phyloP scores from a whole-genome alignment of 176 grass and related monocot genomes.

The Eleusine indica region DNA sequence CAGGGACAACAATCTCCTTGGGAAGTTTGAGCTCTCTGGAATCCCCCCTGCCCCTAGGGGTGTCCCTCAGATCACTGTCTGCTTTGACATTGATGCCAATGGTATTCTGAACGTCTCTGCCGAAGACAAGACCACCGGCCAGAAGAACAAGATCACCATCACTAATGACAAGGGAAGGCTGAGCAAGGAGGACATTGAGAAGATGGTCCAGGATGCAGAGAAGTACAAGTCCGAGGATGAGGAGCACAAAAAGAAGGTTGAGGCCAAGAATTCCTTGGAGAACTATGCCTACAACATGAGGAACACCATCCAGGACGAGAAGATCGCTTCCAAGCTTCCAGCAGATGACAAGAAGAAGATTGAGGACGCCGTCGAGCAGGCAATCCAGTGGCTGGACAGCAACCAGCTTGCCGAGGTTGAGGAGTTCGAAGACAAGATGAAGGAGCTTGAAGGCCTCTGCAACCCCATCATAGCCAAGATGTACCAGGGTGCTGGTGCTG shows the following conservation, averaged over 20 bases:
- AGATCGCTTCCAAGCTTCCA: constrained; percentile 42
- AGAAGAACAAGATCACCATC: constrained; percentile 13
- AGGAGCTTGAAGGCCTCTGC: background rate
- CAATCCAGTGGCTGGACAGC: background rate
- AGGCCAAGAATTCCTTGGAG: constrained; percentile 54
- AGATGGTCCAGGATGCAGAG: constrained; percentile 59
- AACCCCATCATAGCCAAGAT: constrained; percentile 26
- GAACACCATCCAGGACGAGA: constrained; percentile 64
- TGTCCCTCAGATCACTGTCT: constrained; percentile 61
- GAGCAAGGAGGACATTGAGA: constrained; percentile 65
- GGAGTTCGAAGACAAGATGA: background rate
- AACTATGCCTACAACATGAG: constrained; percentile 69
- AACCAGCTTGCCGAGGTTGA: background rate
- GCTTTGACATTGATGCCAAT: constrained; percentile 63
- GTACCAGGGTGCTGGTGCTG: constrained; percentile 56
- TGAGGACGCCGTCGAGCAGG: background rate
- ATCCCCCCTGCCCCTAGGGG: constrained; percentile 61
- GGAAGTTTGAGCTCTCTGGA: constrained; percentile 62
- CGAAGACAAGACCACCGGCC: constrained; percentile 59
- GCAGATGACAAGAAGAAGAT: background rate
- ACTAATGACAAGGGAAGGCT: constrained; percentile 23
- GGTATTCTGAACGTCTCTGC: constrained; percentile 58
- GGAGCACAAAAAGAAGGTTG: constrained; percentile 63
- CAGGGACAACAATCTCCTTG: constrained; percentile 64
- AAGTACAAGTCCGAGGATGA: constrained; percentile 65